phyloP scores from a whole-genome alignment of 495 filamentous ascomycete genomes.

The Neurospora sp. region DNA sequence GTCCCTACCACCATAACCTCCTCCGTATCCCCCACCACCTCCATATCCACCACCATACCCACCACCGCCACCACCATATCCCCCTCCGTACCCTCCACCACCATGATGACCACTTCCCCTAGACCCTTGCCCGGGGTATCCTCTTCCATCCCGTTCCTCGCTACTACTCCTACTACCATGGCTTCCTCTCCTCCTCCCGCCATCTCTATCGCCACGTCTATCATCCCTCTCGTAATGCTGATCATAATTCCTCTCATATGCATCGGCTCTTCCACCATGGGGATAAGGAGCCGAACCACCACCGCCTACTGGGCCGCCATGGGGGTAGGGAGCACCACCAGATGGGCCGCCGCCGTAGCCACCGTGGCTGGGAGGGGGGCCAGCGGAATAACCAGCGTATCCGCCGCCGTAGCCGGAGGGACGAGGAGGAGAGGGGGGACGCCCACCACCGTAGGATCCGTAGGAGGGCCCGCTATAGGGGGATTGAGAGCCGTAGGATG shows the following conservation, averaged over 20 bases:
- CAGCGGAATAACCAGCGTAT: not conserved
- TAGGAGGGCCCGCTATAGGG: not conserved
- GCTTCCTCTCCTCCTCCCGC: not conserved
- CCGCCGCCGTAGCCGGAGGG: not conserved
- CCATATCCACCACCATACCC: not conserved
- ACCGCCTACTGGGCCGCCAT: not conserved
- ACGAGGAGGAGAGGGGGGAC: not conserved
- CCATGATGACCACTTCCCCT: slow-evolving; percentile 1
- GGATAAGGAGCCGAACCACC: not conserved
- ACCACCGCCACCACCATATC: not conserved
- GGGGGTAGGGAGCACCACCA: not conserved
- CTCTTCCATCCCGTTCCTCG: not conserved
- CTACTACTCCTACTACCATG: not conserved
- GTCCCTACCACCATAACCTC: not conserved
- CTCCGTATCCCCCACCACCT: not conserved
- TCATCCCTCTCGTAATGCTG: not conserved
- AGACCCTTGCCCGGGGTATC: not conserved
- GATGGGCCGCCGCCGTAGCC: not conserved
- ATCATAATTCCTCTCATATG: not conserved
- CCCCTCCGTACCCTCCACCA: not conserved
- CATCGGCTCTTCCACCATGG: not conserved
- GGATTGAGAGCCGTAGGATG: not conserved
- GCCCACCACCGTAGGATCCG: not conserved
- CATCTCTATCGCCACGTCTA: not conserved
- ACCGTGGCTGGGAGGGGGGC: not conserved